Evolutionary conservation across 1,139 yeast genomes (phyloP).

Genomic region (Waltiozyma sp.): DNA sequence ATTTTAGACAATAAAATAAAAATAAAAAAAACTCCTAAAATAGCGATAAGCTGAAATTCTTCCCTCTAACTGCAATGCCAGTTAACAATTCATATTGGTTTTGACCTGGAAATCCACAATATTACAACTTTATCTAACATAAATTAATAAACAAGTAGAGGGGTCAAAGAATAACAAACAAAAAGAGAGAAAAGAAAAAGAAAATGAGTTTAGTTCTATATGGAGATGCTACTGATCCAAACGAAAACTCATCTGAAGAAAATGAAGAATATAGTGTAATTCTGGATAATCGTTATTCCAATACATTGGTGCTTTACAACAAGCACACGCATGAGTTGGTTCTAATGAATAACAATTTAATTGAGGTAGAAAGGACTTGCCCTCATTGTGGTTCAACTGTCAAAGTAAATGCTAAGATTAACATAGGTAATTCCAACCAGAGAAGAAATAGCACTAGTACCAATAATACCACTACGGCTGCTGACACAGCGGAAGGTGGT

Average conservation of each 20-base stretch:
- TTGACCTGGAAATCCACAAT: too few relatives aligned
- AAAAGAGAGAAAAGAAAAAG: too few relatives aligned
- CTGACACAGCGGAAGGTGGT: background rate
- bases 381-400: conserved; percentile 10
- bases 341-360: conserved; percentile 1
- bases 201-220: background rate
- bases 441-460: background rate
- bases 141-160: too few relatives aligned
- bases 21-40: too few relatives aligned
- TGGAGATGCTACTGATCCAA: background rate
- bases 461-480: too few relatives aligned
- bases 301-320: conserved; percentile 7
- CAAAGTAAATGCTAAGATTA: conserved; percentile 1
- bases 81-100: too few relatives aligned
- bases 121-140: too few relatives aligned
- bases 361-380: conserved; percentile 2
- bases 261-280: background rate
- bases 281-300: background rate
- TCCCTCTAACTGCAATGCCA: too few relatives aligned
- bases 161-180: too few relatives aligned
- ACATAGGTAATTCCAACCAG: background rate
- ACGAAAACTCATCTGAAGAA: background rate
- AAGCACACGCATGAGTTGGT: conserved; percentile 7
- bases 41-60: too few relatives aligned
- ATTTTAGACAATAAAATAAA: too few relatives aligned